phyloP scores from a whole-genome alignment of 257 asterid species.

The Paraleonurus japonicus region DNA sequence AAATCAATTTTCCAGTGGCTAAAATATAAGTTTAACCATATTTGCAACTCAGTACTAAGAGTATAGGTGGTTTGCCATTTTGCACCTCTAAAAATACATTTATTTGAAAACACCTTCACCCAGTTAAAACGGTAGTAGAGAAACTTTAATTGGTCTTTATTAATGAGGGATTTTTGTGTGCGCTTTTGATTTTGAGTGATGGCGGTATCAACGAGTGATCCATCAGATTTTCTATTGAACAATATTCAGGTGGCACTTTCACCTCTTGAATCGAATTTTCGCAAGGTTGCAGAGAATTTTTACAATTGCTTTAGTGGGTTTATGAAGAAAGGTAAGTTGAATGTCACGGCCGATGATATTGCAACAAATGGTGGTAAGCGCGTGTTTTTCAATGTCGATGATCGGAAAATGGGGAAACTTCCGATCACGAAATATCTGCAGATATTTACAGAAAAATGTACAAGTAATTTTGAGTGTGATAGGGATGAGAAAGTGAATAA shows the following conservation, averaged over 20 bases:
- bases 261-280: conserved; percentile 63
- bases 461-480: conserved; percentile 16
- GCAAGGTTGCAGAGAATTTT: conserved; percentile 59
- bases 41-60: background rate
- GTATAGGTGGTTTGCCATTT: background rate
- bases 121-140: background rate
- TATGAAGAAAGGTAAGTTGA: conserved; percentile 30
- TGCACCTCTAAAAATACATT: background rate
- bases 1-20: background rate
- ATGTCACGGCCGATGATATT: conserved; percentile 15
- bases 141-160: background rate
- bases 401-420: conserved; percentile 40
- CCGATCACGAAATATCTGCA: conserved; percentile 49
- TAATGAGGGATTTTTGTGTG: conserved; percentile 16
- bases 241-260: conserved; percentile 64
- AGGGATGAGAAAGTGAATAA: conserved; percentile 25
- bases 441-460: conserved; percentile 41
- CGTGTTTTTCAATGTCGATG: conserved; percentile 28
- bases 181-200: conserved; percentile 39
- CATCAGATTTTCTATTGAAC: conserved; percentile 59
- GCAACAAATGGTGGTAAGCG: conserved; percentile 31
- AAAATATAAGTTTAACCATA: background rate
- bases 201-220: conserved; percentile 64
- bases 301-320: conserved; percentile 59
- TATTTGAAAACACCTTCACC: background rate